Conservation (phyloP, 2,329 filamentous ascomycete genomes). For the Celoporthe dispersa region DNA sequence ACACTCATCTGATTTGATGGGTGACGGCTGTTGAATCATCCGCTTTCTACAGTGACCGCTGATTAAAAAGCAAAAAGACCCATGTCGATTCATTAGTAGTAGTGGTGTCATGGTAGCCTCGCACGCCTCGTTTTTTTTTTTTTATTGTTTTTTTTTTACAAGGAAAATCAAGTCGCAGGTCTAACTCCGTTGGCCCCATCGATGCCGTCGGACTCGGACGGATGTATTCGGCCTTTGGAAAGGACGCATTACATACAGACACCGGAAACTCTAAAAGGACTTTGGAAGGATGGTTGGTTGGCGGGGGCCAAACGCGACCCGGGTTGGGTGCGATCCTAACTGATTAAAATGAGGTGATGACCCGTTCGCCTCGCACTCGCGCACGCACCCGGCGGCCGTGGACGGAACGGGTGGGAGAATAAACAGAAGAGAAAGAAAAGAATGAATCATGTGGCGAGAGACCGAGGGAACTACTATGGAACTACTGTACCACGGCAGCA, state of each 20-base stretch:
- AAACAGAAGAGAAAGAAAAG: too few species aligned
- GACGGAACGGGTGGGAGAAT: too few species aligned
- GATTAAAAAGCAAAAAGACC: neutral
- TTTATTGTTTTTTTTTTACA: neutral
- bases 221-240: neutral
- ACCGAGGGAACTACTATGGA: neutral
- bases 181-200: neutral
- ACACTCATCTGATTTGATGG: neutral
- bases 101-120: neutral
- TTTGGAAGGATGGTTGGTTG: neutral
- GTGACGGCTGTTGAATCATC: slow-evolving; percentile 3
- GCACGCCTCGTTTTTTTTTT: too few species aligned
- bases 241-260: neutral
- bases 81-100: neutral
- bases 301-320: neutral
- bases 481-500: too few species aligned
- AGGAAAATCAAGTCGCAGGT: neutral
- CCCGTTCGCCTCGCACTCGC: neutral
- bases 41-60: neutral
- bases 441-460: neutral
- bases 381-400: neutral
- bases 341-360: neutral
- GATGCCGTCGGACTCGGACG: neutral
- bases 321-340: neutral
- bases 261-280: neutral